phyloP scores from a whole-genome alignment of 176 grass and related monocot species.

The Dendrocalamus sinicus region DNA sequence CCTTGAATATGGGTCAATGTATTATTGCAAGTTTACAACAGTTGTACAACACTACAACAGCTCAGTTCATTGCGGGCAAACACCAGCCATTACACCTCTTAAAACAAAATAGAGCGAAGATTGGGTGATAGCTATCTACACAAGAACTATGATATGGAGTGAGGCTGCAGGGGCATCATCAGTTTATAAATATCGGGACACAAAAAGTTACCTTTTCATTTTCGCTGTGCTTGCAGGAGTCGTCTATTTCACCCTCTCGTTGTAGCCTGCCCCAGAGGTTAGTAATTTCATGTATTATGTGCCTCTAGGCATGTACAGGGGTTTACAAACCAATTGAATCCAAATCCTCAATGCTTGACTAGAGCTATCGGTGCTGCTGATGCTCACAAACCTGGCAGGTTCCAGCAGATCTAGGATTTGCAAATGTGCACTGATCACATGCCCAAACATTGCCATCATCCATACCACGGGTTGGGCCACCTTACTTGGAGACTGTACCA shows the following conservation, averaged over 20 bases:
- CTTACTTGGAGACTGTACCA: conserved; percentile 55
- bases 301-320: conserved; percentile 6
- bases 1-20: neutral
- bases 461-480: conserved; percentile 52
- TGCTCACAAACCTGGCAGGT: conserved; percentile 88
- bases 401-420: conserved; percentile 67
- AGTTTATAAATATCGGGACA: conserved; percentile 5
- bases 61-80: neutral
- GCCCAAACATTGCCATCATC: conserved; percentile 83
- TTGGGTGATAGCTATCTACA: conserved; percentile 12
- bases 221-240: neutral
- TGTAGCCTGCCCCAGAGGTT: conserved; percentile 13
- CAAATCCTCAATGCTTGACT: conserved; percentile 29
- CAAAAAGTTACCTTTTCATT: neutral
- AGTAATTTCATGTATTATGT: neutral
- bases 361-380: conserved; percentile 50
- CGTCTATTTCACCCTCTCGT: conserved; percentile 35
- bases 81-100: conserved; percentile 1
- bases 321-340: conserved; percentile 12
- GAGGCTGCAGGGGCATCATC: conserved; percentile 7
- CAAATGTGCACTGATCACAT: conserved; percentile 90
- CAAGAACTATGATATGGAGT: conserved; percentile 20
- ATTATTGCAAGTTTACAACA: conserved; percentile 35
- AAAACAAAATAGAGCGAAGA: neutral
- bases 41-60: conserved; percentile 33